phyloP scores from a whole-genome alignment of 2,329 filamentous ascomycete species.

The Alternaria burnsii region DNA sequence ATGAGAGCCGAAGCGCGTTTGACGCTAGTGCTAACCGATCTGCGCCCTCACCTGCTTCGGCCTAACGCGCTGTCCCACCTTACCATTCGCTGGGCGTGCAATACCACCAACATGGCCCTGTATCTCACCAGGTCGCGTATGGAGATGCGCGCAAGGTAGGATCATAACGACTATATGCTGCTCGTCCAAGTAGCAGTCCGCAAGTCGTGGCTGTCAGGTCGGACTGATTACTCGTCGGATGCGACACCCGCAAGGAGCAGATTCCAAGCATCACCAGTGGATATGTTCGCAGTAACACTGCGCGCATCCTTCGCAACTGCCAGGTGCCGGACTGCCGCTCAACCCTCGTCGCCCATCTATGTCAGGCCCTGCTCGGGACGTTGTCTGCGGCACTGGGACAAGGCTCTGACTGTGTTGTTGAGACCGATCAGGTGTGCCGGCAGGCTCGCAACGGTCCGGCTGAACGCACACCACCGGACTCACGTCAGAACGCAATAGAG shows the following conservation, averaged over 20 bases:
- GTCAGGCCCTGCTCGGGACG: conserved; percentile 2
- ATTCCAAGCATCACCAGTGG: neutral
- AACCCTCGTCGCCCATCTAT: conserved; percentile 6
- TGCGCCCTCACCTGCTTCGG: conserved; percentile 11
- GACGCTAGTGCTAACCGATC: conserved; percentile 23
- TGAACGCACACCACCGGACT: conserved; percentile 1
- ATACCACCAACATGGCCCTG: conserved; percentile 7
- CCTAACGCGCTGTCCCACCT: conserved; percentile 1
- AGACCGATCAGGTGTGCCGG: conserved; percentile 9
- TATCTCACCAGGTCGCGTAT: conserved; percentile 5
- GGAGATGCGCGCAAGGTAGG: conserved; percentile 30
- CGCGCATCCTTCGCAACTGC: conserved; percentile 3
- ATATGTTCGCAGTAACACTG: conserved; percentile 4
- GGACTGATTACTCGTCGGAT: conserved; percentile 1
- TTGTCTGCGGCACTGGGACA: conserved; percentile 5
- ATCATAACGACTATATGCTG: neutral
- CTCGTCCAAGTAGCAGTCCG: conserved; percentile 26
- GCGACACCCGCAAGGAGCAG: neutral
- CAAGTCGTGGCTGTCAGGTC: neutral
- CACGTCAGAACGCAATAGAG: conserved; percentile 3
- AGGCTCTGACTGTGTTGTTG: conserved; percentile 5
- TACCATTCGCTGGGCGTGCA: conserved; percentile 5
- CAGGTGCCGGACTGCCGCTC: conserved; percentile 11
- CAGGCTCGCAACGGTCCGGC: conserved; percentile 11
- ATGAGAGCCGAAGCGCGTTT: conserved; percentile 10